Evolutionary conservation across 2,329 filamentous ascomycete species (phyloP).

Genomic region (Penicillium crustosum): DNA sequence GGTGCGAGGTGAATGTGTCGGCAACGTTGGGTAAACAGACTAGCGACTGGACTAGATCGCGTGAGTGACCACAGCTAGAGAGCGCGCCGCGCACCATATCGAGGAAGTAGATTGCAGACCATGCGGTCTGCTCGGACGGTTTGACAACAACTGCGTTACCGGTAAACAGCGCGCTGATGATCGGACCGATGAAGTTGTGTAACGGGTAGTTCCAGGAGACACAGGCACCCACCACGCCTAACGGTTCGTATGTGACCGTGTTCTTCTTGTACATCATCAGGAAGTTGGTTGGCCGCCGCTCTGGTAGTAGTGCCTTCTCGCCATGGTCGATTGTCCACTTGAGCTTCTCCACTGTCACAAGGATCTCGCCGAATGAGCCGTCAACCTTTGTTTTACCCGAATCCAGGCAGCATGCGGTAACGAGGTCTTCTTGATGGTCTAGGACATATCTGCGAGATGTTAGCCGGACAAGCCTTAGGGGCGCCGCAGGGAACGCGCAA

Average conservation of each 20-base stretch:
- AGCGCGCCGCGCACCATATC: constrained; percentile 77
- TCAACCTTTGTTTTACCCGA: constrained; percentile 96
- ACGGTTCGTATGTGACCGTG: constrained; percentile 82
- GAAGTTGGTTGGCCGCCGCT: constrained; percentile 77
- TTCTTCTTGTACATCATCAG: constrained; percentile 96
- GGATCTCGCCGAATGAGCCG: constrained; percentile 87
- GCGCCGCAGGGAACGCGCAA: background rate
- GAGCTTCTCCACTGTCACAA: constrained; percentile 91
- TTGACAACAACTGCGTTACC: constrained; percentile 93
- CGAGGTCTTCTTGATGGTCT: constrained; percentile 85
- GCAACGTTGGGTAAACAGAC: constrained; percentile 87
- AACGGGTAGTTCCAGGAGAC: constrained; percentile 98
- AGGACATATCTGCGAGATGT: constrained; percentile 62
- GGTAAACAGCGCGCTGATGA: constrained; percentile 86
- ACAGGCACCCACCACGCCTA: constrained; percentile 87
- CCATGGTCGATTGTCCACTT: constrained; percentile 92
- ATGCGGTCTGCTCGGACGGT: constrained; percentile 91
- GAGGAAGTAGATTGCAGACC: constrained; percentile 82
- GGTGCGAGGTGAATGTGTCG: constrained; percentile 78
- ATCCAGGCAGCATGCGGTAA: constrained; percentile 80
- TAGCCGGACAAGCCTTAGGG: background rate
- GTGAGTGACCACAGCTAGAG: constrained; percentile 75
- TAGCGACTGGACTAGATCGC: constrained; percentile 77
- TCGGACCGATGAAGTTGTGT: constrained; percentile 88
- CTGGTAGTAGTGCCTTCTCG: constrained; percentile 72